Evolutionary conservation across 2,329 filamentous ascomycete species (phyloP).

Genomic region (Colletotrichum truncatum): DNA sequence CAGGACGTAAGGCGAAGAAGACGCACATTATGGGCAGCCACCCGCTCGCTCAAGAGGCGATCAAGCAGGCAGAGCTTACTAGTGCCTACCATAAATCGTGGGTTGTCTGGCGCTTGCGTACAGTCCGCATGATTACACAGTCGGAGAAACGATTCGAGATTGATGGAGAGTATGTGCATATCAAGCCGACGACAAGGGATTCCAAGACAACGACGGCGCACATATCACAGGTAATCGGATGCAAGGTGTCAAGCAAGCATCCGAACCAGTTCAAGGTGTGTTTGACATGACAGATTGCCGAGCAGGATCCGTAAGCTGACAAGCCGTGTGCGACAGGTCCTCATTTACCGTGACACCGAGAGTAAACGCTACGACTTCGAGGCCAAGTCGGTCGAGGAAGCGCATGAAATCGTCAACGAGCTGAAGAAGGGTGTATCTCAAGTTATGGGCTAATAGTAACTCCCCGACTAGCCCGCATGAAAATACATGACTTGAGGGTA

Average conservation of each 20-base stretch:
- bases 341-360: constrained; percentile 80
- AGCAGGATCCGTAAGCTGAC: constrained; percentile 6
- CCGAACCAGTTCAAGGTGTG: constrained; percentile 81
- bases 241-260: constrained; percentile 82
- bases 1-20: constrained; percentile 59
- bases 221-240: constrained; percentile 83
- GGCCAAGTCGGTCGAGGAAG: constrained; percentile 75
- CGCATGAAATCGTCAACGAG: constrained; percentile 80
- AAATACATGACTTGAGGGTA: background rate
- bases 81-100: constrained; percentile 76
- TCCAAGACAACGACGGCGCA: constrained; percentile 84
- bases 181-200: constrained; percentile 75
- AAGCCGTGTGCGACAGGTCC: constrained; percentile 51
- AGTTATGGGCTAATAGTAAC: constrained; percentile 28
- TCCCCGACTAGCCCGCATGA: background rate
- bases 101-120: constrained; percentile 82
- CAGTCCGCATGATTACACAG: constrained; percentile 80
- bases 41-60: constrained; percentile 71
- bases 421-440: constrained; percentile 74
- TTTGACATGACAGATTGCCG: constrained; percentile 9
- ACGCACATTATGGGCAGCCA: constrained; percentile 65
- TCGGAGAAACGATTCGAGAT: constrained; percentile 82
- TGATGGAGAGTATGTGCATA: constrained; percentile 87
- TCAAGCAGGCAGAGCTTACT: constrained; percentile 67
- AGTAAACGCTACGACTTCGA: constrained; percentile 88